Evolutionary conservation across 2,329 filamentous ascomycete species (phyloP), one percentile per base, ranked within the genome.

Genomic region (Aspergillus fijiensis): DNA sequence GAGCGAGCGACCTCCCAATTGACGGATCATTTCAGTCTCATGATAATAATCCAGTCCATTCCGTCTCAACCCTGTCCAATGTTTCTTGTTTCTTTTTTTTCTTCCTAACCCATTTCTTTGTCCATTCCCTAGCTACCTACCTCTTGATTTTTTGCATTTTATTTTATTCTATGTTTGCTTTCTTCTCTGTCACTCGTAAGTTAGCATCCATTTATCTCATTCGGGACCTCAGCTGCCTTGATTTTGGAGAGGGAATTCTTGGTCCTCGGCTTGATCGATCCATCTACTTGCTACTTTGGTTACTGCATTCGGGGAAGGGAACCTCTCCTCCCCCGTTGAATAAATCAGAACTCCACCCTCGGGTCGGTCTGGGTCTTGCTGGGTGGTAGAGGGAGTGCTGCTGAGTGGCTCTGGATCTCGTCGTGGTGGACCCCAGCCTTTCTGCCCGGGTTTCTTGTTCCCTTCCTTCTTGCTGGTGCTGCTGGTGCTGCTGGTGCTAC

Each of bases 1-100:
- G 27, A 16, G 33, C 2, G 33, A 35, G 33, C 10, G 11, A 16
- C 23, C 25, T 29, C 29, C 23, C 49, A 55, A 31, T 48, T 55
- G 53, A 55, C 35, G 53, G 42, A 55, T 55, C 53, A 55, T 49
- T 42, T 48, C 16, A 45, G 42, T 55, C 47, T 55, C 42, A 48
- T 55, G 48, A 33, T 47, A 23, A 16, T 35, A 33, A 31, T 16
- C 4, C 12, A 35, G 14, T 35, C 14, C 33, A 3, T 4, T 6
- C 16, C 39, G 39, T 45, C 39, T 45, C 14, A 45, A 45, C 5
- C 39, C 39, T 19, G 16, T 19, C 39, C 39, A 45, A 16, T 16
- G 39, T 45, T 45, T 45, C 39, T 45, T 45, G 27, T 45, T 45
- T 45, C 39, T 45, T 19, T 16, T 45, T 35, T 4, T 35, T 35